A percentile compares a stretch with the other conserved stretches of the same genome.
Conservation (phyloP, 306 rosid genomes). For the Senna tora region DNA sequence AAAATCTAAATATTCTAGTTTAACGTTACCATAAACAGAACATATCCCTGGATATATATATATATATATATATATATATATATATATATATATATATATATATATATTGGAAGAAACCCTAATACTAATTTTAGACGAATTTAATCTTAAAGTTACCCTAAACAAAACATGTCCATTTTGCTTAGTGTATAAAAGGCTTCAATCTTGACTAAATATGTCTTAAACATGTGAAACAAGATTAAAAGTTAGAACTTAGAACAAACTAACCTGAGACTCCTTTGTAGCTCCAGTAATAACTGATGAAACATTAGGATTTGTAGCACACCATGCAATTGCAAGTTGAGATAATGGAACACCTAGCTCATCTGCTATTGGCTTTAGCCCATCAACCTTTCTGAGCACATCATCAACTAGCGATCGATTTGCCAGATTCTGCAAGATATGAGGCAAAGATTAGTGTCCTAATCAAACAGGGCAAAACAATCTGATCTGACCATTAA, state of each 20-base stretch:
- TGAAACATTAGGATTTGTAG: slow-evolving; percentile 93
- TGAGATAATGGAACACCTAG: slow-evolving; percentile 86
- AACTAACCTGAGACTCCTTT: slow-evolving; percentile 92
- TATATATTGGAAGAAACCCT: not conserved
- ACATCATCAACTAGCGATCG: slow-evolving; percentile 86
- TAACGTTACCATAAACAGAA: not conserved
- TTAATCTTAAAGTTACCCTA: too few relatives aligned
- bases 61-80: too few relatives aligned
- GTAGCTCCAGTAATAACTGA: slow-evolving; percentile 97
- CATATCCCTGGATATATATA: not conserved
- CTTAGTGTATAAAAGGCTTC: not conserved
- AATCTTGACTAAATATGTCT: slow-evolving; percentile 7
- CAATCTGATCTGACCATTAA: not conserved
- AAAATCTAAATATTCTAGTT: slow-evolving; percentile 1
- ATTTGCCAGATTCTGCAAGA: slow-evolving; percentile 79
- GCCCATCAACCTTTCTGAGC: slow-evolving; percentile 79
- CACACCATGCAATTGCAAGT: slow-evolving; percentile 97
- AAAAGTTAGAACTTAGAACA: slow-evolving; percentile 49
- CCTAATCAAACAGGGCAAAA: slow-evolving; percentile 2
- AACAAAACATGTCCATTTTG: too few relatives aligned
- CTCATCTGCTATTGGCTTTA: slow-evolving; percentile 97
- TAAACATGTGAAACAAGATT: not conserved
- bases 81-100: too few relatives aligned
- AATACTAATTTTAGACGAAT: not conserved
- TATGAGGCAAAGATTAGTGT: slow-evolving; percentile 20